Evolutionary conservation across 345 rosid genomes (phyloP), one percentile per base, ranked within the genome.

Genomic region (Trapa incisa): DNA sequence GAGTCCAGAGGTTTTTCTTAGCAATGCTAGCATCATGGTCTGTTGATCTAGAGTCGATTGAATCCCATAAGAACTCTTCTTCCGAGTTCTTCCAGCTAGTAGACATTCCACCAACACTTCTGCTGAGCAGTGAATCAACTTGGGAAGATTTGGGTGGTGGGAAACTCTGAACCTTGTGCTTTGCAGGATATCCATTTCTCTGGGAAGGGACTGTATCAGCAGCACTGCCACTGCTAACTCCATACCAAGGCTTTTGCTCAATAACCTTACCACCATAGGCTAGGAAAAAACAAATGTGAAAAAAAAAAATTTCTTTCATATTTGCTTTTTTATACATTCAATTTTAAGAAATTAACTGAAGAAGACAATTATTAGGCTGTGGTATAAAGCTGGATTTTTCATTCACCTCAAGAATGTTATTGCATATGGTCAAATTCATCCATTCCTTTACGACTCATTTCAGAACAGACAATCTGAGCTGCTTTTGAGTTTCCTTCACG

Each of bases 1-100:
- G 76, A 70, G 72, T 70, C 83, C 85, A 81, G 37, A 1, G 70
- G 64, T 85, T 95, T 69, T 80, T 86, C 77, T 80, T 82, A 16
- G 82, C 68, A 76, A 74, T 76, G 64, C 58, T 71, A 70, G 76
- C 75, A 72, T 82, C 86, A n/a, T 82, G 82, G 74, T 85, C 88
- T 16, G 86, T 75, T 67, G 83, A 73, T 72, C 95, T 50, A 65
- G 96, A 82, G 68, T 85, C 92, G 84, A 85, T 84, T 16, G 72
- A 65, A 54, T 94, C 99, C 99, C 99, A 94, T 86, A 86, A 80
- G 75, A 86, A 94, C 78, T 94, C 97, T 78, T 94, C 97, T 82
- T 91, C 97, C 5, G 96, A 89, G 76, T 89, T 89, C 74, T 89
- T 91, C 56, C 96, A 91, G 88, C 85, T 89, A 72, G 75, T 75